These are phyloP conservation scores for Ananas comosus DNA, from an alignment of 176 grass and related monocot species.

Conservation along the genomic window DNA sequence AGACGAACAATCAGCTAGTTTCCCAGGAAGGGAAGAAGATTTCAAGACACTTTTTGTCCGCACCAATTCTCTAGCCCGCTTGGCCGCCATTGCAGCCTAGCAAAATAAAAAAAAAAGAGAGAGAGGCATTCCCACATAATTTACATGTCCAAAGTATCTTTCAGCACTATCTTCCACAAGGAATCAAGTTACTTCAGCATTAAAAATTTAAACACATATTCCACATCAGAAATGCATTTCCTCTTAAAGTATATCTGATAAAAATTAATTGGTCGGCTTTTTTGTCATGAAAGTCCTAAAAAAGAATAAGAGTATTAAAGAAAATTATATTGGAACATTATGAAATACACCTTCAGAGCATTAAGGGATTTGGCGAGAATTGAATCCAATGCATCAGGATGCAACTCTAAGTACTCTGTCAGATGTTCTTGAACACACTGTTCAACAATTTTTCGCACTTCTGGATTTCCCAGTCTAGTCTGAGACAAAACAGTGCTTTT, in stretches of 20 bases:
- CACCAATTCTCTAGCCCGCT: slow-evolving; percentile 83
- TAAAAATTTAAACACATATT: not conserved
- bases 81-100: slow-evolving; percentile 92
- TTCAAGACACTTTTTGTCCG: slow-evolving; percentile 91
- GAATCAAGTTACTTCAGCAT: not conserved
- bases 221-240: not conserved
- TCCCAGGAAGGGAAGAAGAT: slow-evolving; percentile 93
- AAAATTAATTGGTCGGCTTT: not conserved
- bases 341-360: slow-evolving; percentile 62
- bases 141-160: not conserved
- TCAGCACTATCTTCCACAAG: not conserved
- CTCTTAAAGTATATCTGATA: not conserved
- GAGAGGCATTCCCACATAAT: not conserved
- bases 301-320: not conserved
- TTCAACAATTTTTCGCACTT: slow-evolving; percentile 88
- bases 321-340: not conserved
- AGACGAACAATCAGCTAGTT: slow-evolving; percentile 85
- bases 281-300: not conserved
- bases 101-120: slow-evolving; percentile 15
- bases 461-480: slow-evolving; percentile 97
- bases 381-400: slow-evolving; percentile 71
- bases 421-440: slow-evolving; percentile 89
- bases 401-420: slow-evolving; percentile 86
- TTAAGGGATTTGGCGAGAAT: slow-evolving; percentile 88
- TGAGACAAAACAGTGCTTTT: slow-evolving; percentile 23